phyloP scores from a whole-genome alignment of 441 rosid species.

The Iberis amara region DNA sequence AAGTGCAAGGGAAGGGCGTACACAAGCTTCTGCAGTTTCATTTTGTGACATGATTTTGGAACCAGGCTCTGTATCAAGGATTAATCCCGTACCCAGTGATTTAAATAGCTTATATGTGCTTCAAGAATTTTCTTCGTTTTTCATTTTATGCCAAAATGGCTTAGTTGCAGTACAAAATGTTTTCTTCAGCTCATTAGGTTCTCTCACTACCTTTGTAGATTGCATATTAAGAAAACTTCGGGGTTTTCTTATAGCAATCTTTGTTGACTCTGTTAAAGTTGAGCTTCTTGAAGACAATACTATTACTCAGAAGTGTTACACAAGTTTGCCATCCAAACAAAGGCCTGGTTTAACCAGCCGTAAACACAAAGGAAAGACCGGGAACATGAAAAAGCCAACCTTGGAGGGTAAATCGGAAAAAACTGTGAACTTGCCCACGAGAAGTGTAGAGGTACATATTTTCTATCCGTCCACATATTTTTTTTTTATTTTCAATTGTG shows the following conservation, averaged over 20 bases:
- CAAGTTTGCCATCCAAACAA: constrained; percentile 54
- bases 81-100: constrained; percentile 31
- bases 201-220: constrained; percentile 61
- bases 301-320: constrained; percentile 37
- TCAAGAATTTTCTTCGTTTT: constrained; percentile 45
- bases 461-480: neutral
- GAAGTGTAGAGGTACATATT: constrained; percentile 44
- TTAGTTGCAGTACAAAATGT: constrained; percentile 38
- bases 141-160: constrained; percentile 39
- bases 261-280: constrained; percentile 66
- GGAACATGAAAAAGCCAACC: constrained; percentile 43
- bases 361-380: constrained; percentile 56
- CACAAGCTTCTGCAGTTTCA: constrained; percentile 31
- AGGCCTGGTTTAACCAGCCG: constrained; percentile 40
- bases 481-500: constrained; percentile 6
- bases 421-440: constrained; percentile 29
- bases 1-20: constrained; percentile 35
- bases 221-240: constrained; percentile 68
- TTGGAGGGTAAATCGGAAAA: constrained; percentile 30
- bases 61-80: constrained; percentile 32
- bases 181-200: constrained; percentile 66
- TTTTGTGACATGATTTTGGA: constrained; percentile 24
- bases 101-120: constrained; percentile 55
- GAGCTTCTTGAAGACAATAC: constrained; percentile 74
- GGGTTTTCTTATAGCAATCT: constrained; percentile 63